Evolutionary conservation across 371 early-diverging fungal genomes (phyloP), one percentile per base, ranked within the genome.

Genomic region (Mortierella sp.): DNA sequence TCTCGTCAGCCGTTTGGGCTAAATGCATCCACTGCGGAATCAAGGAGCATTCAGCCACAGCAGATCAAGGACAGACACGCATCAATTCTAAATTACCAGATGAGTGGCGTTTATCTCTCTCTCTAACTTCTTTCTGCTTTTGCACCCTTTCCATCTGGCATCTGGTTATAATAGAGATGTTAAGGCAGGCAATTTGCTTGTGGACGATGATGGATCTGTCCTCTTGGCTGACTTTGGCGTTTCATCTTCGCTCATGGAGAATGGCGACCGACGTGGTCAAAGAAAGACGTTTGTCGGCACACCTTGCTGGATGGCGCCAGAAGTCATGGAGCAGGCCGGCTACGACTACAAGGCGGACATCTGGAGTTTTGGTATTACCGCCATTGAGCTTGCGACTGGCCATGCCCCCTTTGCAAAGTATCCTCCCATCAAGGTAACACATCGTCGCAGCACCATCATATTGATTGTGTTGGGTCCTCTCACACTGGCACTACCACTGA

Each of bases 291-390:
- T 97, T 93, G 97, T 97, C 18, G 97, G 97, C 24, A 96, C 96
- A 76, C 97, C 97, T n/a, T 97, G 97, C 80, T 96, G 96, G 97
- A 98, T 98, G 96, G 97, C 97, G 10, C 96, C 96, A 24, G 96
- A 92, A 75, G 89, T 90, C 46, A 91, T 91, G 91, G 89, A 90
- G 58, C 92, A 82, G 83, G 91, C 93, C 7, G 96, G 94, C 11
- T 97, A 98, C 87, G 95, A 96, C 81, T 95, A 92, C 82, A 96
- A 96, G 87, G 98, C 97, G 0, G 98, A 98, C 84, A 97, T 97
- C 74, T 98, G 97, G 97, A 95, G 95, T 75, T 96, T 97, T 89
- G 98, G 98, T 71, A 97, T 98, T 56, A 97, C 97, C 10, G 94
- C 96, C 0, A 88, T 97, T 56, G 98, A 98, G 82, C 89, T 98